Evolutionary conservation across 345 rosid species (phyloP).

Genomic region (Brassica nigra): DNA sequence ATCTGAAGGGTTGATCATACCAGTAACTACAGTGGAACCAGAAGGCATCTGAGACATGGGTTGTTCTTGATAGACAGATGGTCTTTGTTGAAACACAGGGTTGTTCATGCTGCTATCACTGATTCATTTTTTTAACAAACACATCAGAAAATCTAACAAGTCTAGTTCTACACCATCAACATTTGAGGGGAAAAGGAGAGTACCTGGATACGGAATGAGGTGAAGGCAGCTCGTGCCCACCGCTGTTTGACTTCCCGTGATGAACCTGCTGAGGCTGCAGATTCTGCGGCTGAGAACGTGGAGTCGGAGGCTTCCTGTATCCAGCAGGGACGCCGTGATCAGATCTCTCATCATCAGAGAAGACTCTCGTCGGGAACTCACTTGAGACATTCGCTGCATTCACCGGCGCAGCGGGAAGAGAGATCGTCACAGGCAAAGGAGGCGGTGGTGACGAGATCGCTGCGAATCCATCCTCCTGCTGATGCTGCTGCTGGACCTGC

Average conservation of each 20-base stretch:
- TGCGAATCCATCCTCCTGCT: constrained; percentile 60
- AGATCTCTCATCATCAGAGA: constrained; percentile 94
- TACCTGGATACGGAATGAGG: constrained; percentile 97
- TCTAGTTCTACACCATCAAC: constrained; percentile 1
- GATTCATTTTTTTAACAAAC: constrained; percentile 45
- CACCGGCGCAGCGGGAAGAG: constrained; percentile 48
- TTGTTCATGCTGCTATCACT: constrained; percentile 83
- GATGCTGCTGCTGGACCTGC: constrained; percentile 41
- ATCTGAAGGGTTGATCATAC: constrained; percentile 62
- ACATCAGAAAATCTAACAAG: constrained; percentile 38
- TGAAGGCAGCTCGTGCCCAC: constrained; percentile 67
- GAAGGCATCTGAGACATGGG: constrained; percentile 63
- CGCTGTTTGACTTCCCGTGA: constrained; percentile 60
- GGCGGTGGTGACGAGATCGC: constrained; percentile 64
- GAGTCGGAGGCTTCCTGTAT: constrained; percentile 56
- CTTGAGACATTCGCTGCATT: constrained; percentile 45
- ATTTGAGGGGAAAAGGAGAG: neutral
- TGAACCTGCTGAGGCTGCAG: constrained; percentile 46
- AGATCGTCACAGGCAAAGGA: constrained; percentile 49
- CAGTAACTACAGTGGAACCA: constrained; percentile 55
- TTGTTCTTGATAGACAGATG: constrained; percentile 69
- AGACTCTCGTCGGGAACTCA: constrained; percentile 55
- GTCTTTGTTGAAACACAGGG: constrained; percentile 61
- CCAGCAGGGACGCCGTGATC: constrained; percentile 69
- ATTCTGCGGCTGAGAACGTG: constrained; percentile 51